phyloP scores from a whole-genome alignment of 768 basidiomycete genomes.

The Russula ochroleuca region DNA sequence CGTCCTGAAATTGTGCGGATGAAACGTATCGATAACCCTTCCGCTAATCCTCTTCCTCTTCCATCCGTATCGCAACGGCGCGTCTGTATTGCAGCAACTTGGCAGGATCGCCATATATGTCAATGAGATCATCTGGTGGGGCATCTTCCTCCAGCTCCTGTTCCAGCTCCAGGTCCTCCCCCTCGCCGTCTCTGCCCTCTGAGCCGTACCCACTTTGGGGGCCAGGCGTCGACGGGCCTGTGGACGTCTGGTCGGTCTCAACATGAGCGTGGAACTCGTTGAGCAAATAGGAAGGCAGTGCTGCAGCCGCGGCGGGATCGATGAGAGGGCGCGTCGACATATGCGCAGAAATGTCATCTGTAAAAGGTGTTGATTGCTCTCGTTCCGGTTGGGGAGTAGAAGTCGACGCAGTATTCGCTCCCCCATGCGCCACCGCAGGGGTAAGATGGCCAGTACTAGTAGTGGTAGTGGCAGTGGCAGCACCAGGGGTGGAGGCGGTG shows the following conservation, averaged over 20 bases:
- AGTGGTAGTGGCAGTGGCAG: neutral
- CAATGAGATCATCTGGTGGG: slow-evolving; percentile 15
- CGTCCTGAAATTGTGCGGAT: neutral
- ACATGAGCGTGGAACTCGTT: slow-evolving; percentile 13
- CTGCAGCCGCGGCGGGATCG: slow-evolving; percentile 8
- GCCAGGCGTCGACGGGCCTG: slow-evolving; percentile 25
- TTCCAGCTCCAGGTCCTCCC: slow-evolving; percentile 5
- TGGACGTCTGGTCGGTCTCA: slow-evolving; percentile 26
- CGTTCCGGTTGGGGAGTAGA: slow-evolving; percentile 21
- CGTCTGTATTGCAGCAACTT: slow-evolving; percentile 22
- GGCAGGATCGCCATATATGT: slow-evolving; percentile 22
- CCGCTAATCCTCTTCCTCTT: slow-evolving; percentile 25
- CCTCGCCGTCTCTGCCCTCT: slow-evolving; percentile 23
- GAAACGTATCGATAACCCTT: neutral
- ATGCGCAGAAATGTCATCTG: slow-evolving; percentile 1
- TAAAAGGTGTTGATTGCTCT: slow-evolving; percentile 16
- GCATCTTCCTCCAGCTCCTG: slow-evolving; percentile 24
- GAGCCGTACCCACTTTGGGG: slow-evolving; percentile 24
- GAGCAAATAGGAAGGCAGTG: slow-evolving; percentile 20
- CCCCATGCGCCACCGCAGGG: neutral
- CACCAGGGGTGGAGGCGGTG: neutral
- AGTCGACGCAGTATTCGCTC: neutral
- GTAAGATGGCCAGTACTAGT: neutral
- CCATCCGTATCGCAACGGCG: slow-evolving; percentile 23
- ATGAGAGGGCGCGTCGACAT: slow-evolving; percentile 17